A percentile compares a stretch with the other conserved stretches of the same genome.
phyloP scores from a whole-genome alignment of 1,139 yeast genomes.

The Pichia terricola region DNA sequence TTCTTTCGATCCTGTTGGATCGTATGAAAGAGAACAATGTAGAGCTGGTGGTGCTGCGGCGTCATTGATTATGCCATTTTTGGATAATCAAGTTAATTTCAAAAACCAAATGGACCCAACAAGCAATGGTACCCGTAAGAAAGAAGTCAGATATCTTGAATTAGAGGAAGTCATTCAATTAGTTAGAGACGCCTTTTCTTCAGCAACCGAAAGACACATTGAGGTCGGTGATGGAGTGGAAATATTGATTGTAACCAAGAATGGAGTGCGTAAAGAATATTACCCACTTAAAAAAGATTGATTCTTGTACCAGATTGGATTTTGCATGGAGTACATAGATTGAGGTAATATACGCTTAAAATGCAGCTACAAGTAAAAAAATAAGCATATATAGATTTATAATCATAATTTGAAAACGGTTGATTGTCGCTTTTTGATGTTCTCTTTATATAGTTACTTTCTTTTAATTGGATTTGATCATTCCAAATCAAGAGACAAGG shows the following conservation, averaged over 20 bases:
- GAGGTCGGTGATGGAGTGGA: slow-evolving; percentile 97
- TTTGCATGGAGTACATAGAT: background rate
- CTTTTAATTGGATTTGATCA: too few relatives aligned
- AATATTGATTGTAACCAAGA: slow-evolving; percentile 82
- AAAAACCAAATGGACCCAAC: slow-evolving; percentile 82
- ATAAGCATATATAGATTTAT: too few relatives aligned
- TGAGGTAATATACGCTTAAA: too few relatives aligned
- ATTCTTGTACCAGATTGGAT: background rate
- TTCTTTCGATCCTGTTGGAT: slow-evolving; percentile 96
- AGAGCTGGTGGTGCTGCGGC: slow-evolving; percentile 99
- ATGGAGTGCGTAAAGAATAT: slow-evolving; percentile 78
- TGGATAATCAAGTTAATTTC: slow-evolving; percentile 93
- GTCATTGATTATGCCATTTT: slow-evolving; percentile 89
- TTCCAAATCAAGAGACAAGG: too few relatives aligned
- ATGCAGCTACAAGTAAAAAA: too few relatives aligned
- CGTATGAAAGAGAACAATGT: slow-evolving; percentile 94
- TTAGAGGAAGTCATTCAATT: slow-evolving; percentile 80
- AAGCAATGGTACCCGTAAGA: slow-evolving; percentile 57
- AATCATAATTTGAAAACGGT: too few relatives aligned
- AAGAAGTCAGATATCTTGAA: slow-evolving; percentile 50
- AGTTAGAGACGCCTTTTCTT: slow-evolving; percentile 87
- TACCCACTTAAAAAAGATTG: slow-evolving; percentile 85
- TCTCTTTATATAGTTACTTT: too few relatives aligned
- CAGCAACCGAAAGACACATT: slow-evolving; percentile 97
- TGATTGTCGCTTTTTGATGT: too few relatives aligned